Conservation (phyloP, 257 asterid species). For the Solanum bulbocastanum region DNA sequence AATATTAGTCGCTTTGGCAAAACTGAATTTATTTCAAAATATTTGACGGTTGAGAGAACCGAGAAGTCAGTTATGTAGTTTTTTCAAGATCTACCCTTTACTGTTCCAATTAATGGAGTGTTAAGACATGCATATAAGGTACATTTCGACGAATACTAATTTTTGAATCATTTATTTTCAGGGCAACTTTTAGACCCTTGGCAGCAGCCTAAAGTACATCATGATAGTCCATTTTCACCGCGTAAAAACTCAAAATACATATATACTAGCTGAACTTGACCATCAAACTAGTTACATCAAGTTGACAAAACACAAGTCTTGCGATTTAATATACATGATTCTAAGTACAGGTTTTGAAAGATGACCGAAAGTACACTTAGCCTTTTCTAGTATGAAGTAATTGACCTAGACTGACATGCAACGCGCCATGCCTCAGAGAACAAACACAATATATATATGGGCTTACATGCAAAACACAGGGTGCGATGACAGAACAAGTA, state of each 20-base stretch:
- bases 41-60: background rate
- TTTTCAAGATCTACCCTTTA: background rate
- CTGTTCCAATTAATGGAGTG: background rate
- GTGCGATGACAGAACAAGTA: background rate
- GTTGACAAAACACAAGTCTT: background rate
- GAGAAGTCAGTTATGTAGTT: background rate
- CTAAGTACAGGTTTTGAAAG: background rate
- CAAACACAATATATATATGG: background rate
- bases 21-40: background rate
- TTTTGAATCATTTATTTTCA: background rate
- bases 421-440: background rate
- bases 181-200: background rate
- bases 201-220: background rate
- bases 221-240: background rate
- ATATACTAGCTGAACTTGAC: background rate
- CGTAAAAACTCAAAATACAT: background rate
- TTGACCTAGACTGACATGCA: background rate
- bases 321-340: background rate
- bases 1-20: background rate
- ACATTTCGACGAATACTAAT: background rate
- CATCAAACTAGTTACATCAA: background rate
- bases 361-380: background rate
- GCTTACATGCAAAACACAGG: background rate
- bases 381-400: background rate
- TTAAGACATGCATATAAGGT: background rate